phyloP scores from a whole-genome alignment of 441 rosid species.

The Melianthus villosus region DNA sequence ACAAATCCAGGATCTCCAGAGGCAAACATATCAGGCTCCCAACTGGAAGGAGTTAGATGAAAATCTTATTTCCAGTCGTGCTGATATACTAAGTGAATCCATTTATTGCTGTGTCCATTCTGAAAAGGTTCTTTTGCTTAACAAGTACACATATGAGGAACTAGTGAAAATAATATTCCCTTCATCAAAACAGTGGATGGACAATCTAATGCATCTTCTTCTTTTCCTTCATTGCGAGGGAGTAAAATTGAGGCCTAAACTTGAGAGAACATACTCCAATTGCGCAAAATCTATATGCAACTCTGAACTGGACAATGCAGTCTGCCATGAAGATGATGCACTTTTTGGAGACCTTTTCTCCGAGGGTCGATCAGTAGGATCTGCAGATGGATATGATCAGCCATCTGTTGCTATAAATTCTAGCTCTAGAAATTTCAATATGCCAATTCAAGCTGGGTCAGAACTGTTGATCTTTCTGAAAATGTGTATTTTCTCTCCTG shows the following conservation, averaged over 20 bases:
- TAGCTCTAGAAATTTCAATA: constrained; percentile 41
- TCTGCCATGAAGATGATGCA: constrained; percentile 94
- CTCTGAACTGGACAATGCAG: constrained; percentile 58
- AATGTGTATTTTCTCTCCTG: constrained; percentile 52
- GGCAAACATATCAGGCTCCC: constrained; percentile 32
- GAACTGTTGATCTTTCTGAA: constrained; percentile 75
- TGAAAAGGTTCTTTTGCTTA: constrained; percentile 58
- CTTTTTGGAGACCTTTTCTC: constrained; percentile 95
- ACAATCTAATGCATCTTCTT: constrained; percentile 57
- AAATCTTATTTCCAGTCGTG: constrained; percentile 21
- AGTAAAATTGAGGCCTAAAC: constrained; percentile 53
- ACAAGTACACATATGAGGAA: constrained; percentile 52
- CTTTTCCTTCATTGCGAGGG: constrained; percentile 76
- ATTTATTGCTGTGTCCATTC: constrained; percentile 35
- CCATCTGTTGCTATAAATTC: constrained; percentile 35
- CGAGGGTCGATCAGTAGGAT: constrained; percentile 73
- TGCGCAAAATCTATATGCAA: constrained; percentile 43
- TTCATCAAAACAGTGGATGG: constrained; percentile 74
- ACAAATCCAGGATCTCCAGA: constrained; percentile 66
- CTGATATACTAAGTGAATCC: constrained; percentile 22
- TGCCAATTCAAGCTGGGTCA: constrained; percentile 73
- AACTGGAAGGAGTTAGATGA: constrained; percentile 37
- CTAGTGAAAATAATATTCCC: constrained; percentile 53
- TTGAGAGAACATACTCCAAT: constrained; percentile 57
- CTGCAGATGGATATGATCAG: constrained; percentile 72